phyloP scores from a whole-genome alignment of 306 rosid genomes.

The Cucumis melo region DNA sequence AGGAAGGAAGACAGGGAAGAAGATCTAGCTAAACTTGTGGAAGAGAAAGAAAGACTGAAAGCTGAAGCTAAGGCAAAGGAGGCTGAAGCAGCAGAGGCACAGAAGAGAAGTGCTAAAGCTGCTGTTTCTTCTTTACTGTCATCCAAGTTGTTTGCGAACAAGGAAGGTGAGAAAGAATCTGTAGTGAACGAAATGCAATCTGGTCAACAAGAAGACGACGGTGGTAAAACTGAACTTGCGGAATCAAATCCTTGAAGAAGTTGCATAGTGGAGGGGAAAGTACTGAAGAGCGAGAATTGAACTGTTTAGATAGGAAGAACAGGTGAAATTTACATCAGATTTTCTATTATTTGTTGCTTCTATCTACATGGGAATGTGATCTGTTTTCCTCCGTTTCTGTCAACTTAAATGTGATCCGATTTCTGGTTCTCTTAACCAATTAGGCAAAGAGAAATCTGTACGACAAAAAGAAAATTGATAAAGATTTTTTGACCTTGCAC shows the following conservation, averaged over 20 bases:
- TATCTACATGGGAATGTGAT: neutral
- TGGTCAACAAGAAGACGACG: slow-evolving; percentile 15
- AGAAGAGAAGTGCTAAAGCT: slow-evolving; percentile 68
- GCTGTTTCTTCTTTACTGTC: slow-evolving; percentile 72
- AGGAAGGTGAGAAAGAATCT: slow-evolving; percentile 29
- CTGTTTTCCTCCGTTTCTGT: neutral
- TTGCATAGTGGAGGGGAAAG: neutral
- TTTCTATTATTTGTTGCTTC: neutral
- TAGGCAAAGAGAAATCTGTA: neutral
- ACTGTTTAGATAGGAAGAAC: slow-evolving; percentile 9
- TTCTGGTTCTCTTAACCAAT: neutral
- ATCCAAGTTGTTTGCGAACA: slow-evolving; percentile 63
- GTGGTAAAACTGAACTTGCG: neutral
- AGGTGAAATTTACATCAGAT: slow-evolving; percentile 17
- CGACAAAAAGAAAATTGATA: neutral
- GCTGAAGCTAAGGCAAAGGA: slow-evolving; percentile 98
- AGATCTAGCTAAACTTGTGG: slow-evolving; percentile 64
- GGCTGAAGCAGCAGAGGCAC: slow-evolving; percentile 85
- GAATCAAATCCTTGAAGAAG: neutral
- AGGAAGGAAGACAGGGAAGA: slow-evolving; percentile 83
- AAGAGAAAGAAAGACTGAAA: slow-evolving; percentile 83
- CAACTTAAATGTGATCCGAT: neutral
- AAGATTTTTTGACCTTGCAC: neutral
- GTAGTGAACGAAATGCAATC: slow-evolving; percentile 16
- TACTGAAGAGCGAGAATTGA: slow-evolving; percentile 1